A percentile compares a stretch with the other conserved stretches of the same genome.
These are phyloP conservation scores for Alternaria incomplexa DNA, from an alignment of 2,329 filamentous ascomycete species.

Conservation along the genomic window DNA sequence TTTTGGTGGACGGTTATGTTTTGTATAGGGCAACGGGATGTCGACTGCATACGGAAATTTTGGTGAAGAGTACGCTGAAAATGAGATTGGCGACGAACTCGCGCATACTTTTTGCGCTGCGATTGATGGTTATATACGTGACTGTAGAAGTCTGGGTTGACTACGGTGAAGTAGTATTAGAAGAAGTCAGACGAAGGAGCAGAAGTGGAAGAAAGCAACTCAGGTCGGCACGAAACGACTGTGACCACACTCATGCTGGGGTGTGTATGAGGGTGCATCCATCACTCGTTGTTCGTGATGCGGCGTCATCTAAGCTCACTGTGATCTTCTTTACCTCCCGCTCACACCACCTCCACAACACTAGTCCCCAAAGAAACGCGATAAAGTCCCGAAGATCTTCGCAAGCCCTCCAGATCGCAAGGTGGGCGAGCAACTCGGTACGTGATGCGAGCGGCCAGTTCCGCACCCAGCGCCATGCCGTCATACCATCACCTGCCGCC, in stretches of 20 bases:
- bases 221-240: neutral
- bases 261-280: neutral
- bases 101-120: too few species aligned
- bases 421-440: neutral
- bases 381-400: neutral
- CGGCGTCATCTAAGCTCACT: neutral
- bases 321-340: neutral
- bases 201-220: neutral
- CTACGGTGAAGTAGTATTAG: neutral
- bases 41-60: too few species aligned
- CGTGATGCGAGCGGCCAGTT: neutral
- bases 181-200: neutral
- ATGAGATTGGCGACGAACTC: too few species aligned
- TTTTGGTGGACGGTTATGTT: neutral
- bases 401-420: neutral
- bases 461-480: neutral
- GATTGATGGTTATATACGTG: too few species aligned
- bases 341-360: neutral
- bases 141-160: too few species aligned
- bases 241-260: rapidly evolving
- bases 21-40: rapidly evolving
- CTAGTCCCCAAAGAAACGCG: neutral
- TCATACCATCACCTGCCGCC: neutral
- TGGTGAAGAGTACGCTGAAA: too few species aligned
- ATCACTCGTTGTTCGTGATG: rapidly evolving